Evolutionary conservation across 257 asterid genomes (phyloP).

Genomic region (Knoxia roxburghii): DNA sequence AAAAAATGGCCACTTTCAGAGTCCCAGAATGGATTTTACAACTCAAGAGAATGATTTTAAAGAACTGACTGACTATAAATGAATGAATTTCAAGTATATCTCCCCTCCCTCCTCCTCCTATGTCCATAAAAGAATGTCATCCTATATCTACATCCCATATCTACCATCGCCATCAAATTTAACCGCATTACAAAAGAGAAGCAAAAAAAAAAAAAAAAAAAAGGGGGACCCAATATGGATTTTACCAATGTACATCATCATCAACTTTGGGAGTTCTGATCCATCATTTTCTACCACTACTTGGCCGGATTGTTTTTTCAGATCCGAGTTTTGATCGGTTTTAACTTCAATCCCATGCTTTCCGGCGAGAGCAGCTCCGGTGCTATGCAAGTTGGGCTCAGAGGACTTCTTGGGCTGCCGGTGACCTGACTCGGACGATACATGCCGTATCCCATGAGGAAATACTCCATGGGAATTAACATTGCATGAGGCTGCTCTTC

Average conservation of each 20-base stretch:
- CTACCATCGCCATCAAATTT: slow-evolving; percentile 28
- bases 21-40: slow-evolving; percentile 29
- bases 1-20: slow-evolving; percentile 27
- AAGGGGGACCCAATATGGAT: slow-evolving; percentile 18
- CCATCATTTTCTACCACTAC: slow-evolving; percentile 18
- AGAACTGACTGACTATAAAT: slow-evolving; percentile 39
- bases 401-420: slow-evolving; percentile 82
- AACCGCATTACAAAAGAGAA: slow-evolving; percentile 12
- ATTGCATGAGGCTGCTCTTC: slow-evolving; percentile 97
- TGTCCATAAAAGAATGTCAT: slow-evolving; percentile 51
- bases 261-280: slow-evolving; percentile 3
- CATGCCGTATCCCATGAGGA: slow-evolving; percentile 74
- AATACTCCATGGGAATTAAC: slow-evolving; percentile 74
- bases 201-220: not conserved
- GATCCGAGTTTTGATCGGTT: slow-evolving; percentile 78
- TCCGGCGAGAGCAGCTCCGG: slow-evolving; percentile 87
- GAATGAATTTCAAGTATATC: slow-evolving; percentile 35
- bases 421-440: slow-evolving; percentile 47
- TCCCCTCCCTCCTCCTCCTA: slow-evolving; percentile 30
- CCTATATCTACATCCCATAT: slow-evolving; percentile 30
- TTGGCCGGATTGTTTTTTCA: slow-evolving; percentile 7
- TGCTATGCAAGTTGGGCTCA: slow-evolving; percentile 71
- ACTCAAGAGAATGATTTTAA: slow-evolving; percentile 19
- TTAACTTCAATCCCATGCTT: slow-evolving; percentile 88
- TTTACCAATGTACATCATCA: slow-evolving; percentile 35